phyloP scores from a whole-genome alignment of 352 stramenopile species.

The Phytopythium oedochilum region DNA sequence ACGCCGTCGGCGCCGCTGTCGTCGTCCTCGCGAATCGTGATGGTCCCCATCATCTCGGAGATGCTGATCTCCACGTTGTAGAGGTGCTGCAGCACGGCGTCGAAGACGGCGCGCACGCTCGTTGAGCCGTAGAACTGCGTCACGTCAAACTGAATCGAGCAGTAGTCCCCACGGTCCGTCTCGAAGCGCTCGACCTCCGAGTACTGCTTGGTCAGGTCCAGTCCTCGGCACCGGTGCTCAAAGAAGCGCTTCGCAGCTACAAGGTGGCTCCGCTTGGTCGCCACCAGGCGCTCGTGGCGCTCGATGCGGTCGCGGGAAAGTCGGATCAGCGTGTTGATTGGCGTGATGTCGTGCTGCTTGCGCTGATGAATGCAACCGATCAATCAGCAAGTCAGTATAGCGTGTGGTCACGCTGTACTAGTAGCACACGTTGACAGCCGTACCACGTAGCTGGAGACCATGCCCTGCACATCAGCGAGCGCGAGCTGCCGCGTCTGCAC shows the following conservation, averaged over 20 bases:
- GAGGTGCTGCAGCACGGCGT: slow-evolving; percentile 27
- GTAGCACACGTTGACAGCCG: neutral
- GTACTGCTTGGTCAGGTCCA: slow-evolving; percentile 24
- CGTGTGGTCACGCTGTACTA: no score
- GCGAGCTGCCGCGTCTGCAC: slow-evolving; percentile 24
- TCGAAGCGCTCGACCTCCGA: slow-evolving; percentile 32
- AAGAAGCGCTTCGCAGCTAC: slow-evolving; percentile 20
- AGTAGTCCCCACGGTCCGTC: slow-evolving; percentile 26
- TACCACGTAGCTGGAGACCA: slow-evolving; percentile 22
- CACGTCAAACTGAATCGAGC: slow-evolving; percentile 26
- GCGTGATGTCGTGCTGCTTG: slow-evolving; percentile 26
- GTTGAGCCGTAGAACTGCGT: slow-evolving; percentile 19
- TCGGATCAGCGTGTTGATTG: slow-evolving; percentile 29
- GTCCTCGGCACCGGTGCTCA: slow-evolving; percentile 15
- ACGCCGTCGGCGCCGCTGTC: slow-evolving; percentile 23
- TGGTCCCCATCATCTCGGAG: slow-evolving; percentile 34
- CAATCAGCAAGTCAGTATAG: no score
- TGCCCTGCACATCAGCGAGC: slow-evolving; percentile 21
- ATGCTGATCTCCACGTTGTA: slow-evolving; percentile 46
- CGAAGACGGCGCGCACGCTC: slow-evolving; percentile 30
- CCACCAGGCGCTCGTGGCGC: slow-evolving; percentile 20
- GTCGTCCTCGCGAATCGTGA: slow-evolving; percentile 42
- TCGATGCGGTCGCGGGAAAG: slow-evolving; percentile 16
- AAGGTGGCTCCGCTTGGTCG: slow-evolving; percentile 16
- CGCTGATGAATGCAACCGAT: no score